These are phyloP conservation scores for Crithidia acanthocephali DNA, from an alignment of 208 protist genomes.

Conservation along the genomic window DNA sequence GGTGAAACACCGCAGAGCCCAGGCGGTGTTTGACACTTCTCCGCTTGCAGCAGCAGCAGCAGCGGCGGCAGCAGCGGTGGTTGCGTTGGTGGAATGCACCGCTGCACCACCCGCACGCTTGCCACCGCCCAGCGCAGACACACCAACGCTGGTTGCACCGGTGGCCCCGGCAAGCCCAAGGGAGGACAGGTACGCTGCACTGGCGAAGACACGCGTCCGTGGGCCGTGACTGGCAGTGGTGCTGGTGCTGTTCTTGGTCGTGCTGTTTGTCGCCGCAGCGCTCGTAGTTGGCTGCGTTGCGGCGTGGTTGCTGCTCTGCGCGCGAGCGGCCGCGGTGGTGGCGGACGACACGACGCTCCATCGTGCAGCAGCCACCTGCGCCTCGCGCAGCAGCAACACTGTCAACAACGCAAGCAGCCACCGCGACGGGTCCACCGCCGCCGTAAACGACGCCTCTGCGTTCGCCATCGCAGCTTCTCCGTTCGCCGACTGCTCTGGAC, in stretches of 20 bases:
- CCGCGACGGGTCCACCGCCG: background rate
- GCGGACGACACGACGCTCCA: conserved; percentile 12
- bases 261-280: no score
- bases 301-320: no score
- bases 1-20: conserved; percentile 32
- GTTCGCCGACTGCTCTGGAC: background rate
- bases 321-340: background rate
- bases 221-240: no score
- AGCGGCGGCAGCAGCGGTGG: background rate
- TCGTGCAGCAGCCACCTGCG: conserved; percentile 24
- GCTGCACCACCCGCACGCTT: background rate
- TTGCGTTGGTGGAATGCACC: background rate
- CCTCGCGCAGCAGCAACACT: conserved; percentile 34
- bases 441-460: background rate
- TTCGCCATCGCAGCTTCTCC: background rate
- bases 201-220: conserved; percentile 15
- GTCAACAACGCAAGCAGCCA: conserved; percentile 23
- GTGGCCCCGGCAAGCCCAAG: conserved; percentile 9
- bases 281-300: no score
- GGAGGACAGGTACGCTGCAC: conserved; percentile 4
- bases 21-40: conserved; percentile 21
- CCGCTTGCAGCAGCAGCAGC: background rate
- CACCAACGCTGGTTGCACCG: no score
- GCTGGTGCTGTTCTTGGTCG: no score
- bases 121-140: background rate